Percentiles rank a stretch among this genome's conserved stretches.
phyloP scores from a whole-genome alignment of 495 filamentous ascomycete genomes.

The Podospora appendiculata region DNA sequence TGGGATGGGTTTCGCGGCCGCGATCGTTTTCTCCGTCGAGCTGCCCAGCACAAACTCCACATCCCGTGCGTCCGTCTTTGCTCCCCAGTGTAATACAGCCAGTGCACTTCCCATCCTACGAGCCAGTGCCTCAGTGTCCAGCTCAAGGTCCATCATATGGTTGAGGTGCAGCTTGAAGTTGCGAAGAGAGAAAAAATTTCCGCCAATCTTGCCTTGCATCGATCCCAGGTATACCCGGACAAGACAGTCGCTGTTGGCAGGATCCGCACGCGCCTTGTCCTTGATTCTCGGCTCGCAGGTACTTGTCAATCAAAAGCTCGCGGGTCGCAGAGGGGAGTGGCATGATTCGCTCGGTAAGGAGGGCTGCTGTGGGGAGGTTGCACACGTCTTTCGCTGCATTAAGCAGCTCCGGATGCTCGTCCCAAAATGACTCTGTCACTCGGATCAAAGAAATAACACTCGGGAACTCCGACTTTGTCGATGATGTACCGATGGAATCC shows the following conservation, averaged over 20 bases:
- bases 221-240: conserved; percentile 20
- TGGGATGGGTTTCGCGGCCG: not conserved
- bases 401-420: not conserved
- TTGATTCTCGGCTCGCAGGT: conserved; percentile 12
- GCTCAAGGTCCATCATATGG: conserved; percentile 7
- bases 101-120: conserved; percentile 5
- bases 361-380: conserved; percentile 4
- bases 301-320: conserved; percentile 15
- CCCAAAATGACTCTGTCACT: not conserved
- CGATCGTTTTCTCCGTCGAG: not conserved
- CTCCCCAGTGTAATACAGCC: conserved; percentile 11
- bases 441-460: not conserved
- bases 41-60: conserved; percentile 16
- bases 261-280: conserved; percentile 1
- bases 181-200: conserved; percentile 7
- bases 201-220: not conserved
- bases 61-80: conserved; percentile 8
- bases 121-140: conserved; percentile 3
- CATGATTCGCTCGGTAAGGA: conserved; percentile 1
- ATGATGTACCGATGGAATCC: not conserved
- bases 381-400: not conserved
- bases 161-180: conserved; percentile 14
- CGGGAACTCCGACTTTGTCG: conserved; percentile 1
- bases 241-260: conserved; percentile 19
- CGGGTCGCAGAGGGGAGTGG: conserved; percentile 6